Percentiles rank a stretch among this genome's conserved stretches.
These are phyloP conservation scores for Coemansia sp. DNA, from an alignment of 192 early-diverging fungal species.

Conservation along the genomic window DNA sequence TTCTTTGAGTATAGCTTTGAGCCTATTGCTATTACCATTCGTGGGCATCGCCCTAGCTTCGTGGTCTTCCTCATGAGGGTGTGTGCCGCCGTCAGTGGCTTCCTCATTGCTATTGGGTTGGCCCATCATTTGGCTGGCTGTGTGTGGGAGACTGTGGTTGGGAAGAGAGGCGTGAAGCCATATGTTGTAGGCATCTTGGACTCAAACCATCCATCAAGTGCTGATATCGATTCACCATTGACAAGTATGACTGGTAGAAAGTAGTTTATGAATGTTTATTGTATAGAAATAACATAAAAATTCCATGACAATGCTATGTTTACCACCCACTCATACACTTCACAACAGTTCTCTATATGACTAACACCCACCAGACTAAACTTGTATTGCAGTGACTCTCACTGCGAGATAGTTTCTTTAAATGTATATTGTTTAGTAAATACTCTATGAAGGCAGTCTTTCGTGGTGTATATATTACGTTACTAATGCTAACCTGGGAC, in stretches of 20 bases:
- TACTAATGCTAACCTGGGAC: too few relatives aligned
- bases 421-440: too few relatives aligned
- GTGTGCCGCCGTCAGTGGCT: constrained; percentile 84
- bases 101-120: constrained; percentile 69
- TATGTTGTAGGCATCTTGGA: neutral
- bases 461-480: too few relatives aligned
- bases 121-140: constrained; percentile 46
- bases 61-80: constrained; percentile 76
- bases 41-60: constrained; percentile 63
- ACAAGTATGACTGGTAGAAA: neutral
- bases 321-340: too few relatives aligned
- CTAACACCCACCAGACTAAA: too few relatives aligned
- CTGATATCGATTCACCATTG: neutral
- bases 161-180: too few relatives aligned
- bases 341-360: too few relatives aligned
- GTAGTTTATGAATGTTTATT: neutral
- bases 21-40: constrained; percentile 79
- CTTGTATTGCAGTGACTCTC: too few relatives aligned
- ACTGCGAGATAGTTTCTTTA: too few relatives aligned
- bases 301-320: too few relatives aligned
- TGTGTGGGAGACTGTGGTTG: neutral
- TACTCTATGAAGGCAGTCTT: too few relatives aligned
- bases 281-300: neutral
- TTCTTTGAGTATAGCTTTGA: constrained; percentile 95
- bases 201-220: neutral